Conservation (phyloP, 345 rosid genomes). For the Syzygium grande region DNA sequence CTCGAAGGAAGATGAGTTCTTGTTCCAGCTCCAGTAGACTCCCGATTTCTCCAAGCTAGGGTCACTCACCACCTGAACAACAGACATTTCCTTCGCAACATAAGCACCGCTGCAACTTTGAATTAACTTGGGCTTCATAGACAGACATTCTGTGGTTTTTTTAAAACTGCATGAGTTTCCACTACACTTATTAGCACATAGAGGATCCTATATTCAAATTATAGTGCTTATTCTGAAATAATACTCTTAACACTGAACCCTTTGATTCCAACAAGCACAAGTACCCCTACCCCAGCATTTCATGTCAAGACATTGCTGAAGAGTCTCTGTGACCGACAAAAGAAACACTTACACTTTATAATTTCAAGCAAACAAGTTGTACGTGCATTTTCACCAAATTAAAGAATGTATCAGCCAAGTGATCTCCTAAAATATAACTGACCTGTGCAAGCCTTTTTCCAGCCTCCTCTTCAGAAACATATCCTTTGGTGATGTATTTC, state of each 20-base stretch:
- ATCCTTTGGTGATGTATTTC: slow-evolving; percentile 95
- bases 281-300: neutral
- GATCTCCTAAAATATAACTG: neutral
- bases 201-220: neutral
- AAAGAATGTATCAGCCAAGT: neutral
- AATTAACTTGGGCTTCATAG: neutral
- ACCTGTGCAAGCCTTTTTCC: slow-evolving; percentile 98
- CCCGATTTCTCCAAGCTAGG: slow-evolving; percentile 91
- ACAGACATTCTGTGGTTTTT: neutral
- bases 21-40: slow-evolving; percentile 99
- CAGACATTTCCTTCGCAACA: neutral
- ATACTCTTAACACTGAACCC: neutral
- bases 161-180: neutral
- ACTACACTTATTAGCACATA: neutral
- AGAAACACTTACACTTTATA: neutral
- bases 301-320: neutral
- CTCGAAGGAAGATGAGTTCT: slow-evolving; percentile 83
- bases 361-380: neutral
- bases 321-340: neutral
- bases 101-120: neutral
- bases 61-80: slow-evolving; percentile 62
- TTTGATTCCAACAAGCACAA: neutral
- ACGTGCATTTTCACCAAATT: neutral
- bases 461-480: slow-evolving; percentile 82
- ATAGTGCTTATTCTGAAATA: neutral